These are phyloP conservation scores for Pseudogymnoascus sp. DNA, from an alignment of 2,329 filamentous ascomycete species.

Conservation along the genomic window DNA sequence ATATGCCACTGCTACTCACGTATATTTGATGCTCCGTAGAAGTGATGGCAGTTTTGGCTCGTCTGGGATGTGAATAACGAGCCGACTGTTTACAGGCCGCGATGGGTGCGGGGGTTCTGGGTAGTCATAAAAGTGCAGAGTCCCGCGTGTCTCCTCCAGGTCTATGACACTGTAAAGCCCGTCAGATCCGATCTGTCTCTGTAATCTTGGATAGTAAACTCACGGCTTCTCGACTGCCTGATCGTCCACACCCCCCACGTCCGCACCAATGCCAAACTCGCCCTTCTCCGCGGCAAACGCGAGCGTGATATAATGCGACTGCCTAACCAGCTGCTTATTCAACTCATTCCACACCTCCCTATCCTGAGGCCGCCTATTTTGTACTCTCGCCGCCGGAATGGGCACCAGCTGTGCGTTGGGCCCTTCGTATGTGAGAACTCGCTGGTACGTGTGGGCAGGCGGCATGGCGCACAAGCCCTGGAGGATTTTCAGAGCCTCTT, in stretches of 20 bases:
- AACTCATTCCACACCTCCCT: constrained; percentile 42
- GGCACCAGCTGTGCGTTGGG: constrained; percentile 33
- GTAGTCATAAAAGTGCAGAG: constrained; percentile 52
- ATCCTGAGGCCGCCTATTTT: constrained; percentile 15
- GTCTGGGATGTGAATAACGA: constrained; percentile 24
- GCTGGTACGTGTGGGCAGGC: constrained; percentile 41
- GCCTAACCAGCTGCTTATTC: constrained; percentile 45
- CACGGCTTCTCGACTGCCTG: neutral
- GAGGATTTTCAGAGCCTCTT: constrained; percentile 44
- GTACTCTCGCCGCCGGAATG: constrained; percentile 20
- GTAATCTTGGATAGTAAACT: neutral
- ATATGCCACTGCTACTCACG: neutral
- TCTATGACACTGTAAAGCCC: constrained; percentile 24
- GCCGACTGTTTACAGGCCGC: constrained; percentile 24
- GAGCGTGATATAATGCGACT: constrained; percentile 51
- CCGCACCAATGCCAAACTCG: constrained; percentile 36
- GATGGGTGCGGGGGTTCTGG: constrained; percentile 41
- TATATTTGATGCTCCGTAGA: constrained; percentile 9
- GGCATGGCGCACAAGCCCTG: constrained; percentile 51
- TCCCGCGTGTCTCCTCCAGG: constrained; percentile 39
- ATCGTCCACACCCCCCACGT: constrained; percentile 19
- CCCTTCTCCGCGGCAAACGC: constrained; percentile 46
- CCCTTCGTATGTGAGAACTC: constrained; percentile 45
- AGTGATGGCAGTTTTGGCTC: constrained; percentile 15
- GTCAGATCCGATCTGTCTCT: constrained; percentile 11